A percentile compares a stretch with the other conserved stretches of the same genome.
phyloP scores from a whole-genome alignment of 306 rosid species.

The Dryas octopetala region DNA sequence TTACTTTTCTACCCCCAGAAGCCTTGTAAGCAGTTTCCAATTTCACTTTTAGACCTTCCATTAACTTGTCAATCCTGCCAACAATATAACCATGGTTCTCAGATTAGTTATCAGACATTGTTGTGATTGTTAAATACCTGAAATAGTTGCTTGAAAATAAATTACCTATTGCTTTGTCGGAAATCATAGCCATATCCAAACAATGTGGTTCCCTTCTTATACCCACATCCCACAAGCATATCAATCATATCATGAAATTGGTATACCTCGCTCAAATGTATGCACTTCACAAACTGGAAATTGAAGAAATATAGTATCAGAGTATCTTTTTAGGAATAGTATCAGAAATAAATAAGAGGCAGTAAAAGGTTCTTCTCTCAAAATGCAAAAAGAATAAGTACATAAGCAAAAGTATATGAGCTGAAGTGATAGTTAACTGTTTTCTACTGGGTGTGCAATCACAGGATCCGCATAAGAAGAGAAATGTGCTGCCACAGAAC shows the following conservation, averaged over 20 bases:
- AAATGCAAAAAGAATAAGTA: background rate
- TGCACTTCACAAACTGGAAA: conserved; percentile 67
- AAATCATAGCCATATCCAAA: conserved; percentile 96
- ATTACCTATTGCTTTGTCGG: conserved; percentile 89
- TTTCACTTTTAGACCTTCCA: conserved; percentile 76
- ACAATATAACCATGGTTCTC: conserved; percentile 17
- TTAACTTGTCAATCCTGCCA: conserved; percentile 64
- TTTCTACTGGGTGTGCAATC: background rate
- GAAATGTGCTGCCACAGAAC: background rate
- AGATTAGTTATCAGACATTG: background rate
- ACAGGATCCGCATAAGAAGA: background rate
- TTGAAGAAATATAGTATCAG: conserved; percentile 16
- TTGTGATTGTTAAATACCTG: background rate
- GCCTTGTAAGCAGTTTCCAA: conserved; percentile 80
- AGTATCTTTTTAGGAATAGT: no score
- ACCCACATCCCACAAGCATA: conserved; percentile 80
- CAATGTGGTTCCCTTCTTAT: conserved; percentile 84
- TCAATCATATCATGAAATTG: conserved; percentile 90
- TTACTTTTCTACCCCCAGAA: conserved; percentile 90
- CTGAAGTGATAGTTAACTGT: background rate
- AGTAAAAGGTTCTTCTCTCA: background rate
- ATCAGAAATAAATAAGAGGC: background rate
- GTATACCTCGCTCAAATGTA: conserved; percentile 70
- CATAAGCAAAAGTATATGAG: background rate
- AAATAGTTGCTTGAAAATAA: background rate